Percentiles rank a stretch among this genome's conserved stretches.
phyloP scores from a whole-genome alignment of 2,329 filamentous ascomycete genomes.

The Botryosphaeria dothidea region DNA sequence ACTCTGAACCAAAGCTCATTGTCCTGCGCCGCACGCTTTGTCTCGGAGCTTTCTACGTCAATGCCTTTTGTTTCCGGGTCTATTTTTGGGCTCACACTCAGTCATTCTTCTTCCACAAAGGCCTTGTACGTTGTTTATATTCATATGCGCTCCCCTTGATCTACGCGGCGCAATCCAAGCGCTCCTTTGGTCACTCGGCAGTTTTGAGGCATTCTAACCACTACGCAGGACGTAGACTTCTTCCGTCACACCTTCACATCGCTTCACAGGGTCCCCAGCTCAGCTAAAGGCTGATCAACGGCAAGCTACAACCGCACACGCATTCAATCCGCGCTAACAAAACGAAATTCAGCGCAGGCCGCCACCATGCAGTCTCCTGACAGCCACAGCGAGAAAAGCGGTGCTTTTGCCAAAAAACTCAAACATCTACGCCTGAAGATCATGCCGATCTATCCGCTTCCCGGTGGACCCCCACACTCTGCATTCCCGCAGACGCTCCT shows the following conservation, averaged over 20 bases:
- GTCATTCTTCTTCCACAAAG: neutral
- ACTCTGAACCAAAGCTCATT: neutral
- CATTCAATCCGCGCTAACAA: neutral
- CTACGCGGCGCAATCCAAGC: neutral
- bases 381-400: constrained; percentile 30
- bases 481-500: constrained; percentile 67
- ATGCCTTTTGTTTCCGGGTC: neutral
- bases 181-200: neutral
- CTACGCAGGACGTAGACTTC: constrained; percentile 14
- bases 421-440: constrained; percentile 66
- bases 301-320: neutral
- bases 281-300: neutral
- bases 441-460: constrained; percentile 60
- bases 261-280: neutral
- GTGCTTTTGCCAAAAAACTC: constrained; percentile 62
- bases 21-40: neutral
- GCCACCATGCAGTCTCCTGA: neutral
- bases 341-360: neutral
- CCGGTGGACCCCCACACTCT: constrained; percentile 62
- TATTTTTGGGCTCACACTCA: neutral
- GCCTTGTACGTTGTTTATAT: neutral
- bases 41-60: neutral
- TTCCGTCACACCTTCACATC: neutral
- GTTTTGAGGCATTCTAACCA: neutral
- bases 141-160: neutral